These are phyloP conservation scores for Melampsora larici-populina DNA, from an alignment of 1,284 basidiomycete species.

Conservation along the genomic window DNA sequence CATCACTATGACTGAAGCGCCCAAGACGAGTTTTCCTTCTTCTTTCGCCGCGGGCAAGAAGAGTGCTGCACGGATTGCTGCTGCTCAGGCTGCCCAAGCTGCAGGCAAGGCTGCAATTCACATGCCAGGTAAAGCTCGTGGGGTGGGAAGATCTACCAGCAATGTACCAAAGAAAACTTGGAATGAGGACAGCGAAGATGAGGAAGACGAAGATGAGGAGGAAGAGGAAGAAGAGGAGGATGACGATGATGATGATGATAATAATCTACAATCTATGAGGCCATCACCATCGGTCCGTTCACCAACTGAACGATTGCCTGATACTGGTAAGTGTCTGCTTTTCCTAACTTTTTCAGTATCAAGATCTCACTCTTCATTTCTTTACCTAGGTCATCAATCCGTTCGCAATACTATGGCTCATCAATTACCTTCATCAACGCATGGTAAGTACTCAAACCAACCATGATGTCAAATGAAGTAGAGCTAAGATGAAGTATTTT, in stretches of 20 bases:
- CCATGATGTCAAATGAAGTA: too few species aligned
- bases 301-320: neutral
- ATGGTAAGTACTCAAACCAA: too few species aligned
- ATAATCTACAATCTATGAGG: conserved; percentile 38
- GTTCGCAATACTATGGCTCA: neutral
- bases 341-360: too few species aligned
- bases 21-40: conserved; percentile 44
- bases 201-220: conserved; percentile 45
- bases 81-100: conserved; percentile 46
- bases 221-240: conserved; percentile 49
- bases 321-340: neutral
- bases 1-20: conserved; percentile 33
- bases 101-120: conserved; percentile 45
- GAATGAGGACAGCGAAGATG: conserved; percentile 18
- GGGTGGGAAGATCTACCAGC: neutral
- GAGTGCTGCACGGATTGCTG: conserved; percentile 46
- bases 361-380: neutral
- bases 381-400: neutral
- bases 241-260: conserved; percentile 47
- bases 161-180: conserved; percentile 1
- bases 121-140: conserved; percentile 44
- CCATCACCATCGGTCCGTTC: conserved; percentile 3
- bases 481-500: too few species aligned
- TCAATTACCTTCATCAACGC: too few species aligned
- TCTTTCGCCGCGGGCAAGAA: conserved; percentile 47